Conservation (phyloP, 1,284 basidiomycete genomes). For the Taiwanofungus camphoratus region DNA sequence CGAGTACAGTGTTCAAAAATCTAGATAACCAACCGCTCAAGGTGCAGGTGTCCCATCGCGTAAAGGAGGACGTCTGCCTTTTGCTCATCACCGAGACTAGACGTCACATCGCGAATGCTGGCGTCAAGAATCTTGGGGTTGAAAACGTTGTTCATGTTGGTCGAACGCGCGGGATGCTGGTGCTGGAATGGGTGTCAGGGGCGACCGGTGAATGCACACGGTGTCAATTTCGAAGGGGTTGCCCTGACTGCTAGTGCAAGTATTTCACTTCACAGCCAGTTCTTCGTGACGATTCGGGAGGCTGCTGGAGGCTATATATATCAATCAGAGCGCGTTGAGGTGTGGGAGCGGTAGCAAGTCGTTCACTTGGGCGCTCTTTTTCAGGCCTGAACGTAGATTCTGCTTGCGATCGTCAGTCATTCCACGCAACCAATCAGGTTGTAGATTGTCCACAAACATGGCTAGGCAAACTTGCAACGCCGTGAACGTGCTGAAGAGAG, state of each 20-base stretch:
- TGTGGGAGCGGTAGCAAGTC: too few relatives aligned
- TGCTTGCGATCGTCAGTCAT: too few relatives aligned
- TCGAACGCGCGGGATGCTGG: not conserved
- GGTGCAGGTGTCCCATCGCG: constrained; percentile 8
- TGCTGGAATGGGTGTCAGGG: not conserved
- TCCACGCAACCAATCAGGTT: too few relatives aligned
- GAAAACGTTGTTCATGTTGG: constrained; percentile 51
- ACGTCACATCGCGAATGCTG: constrained; percentile 58
- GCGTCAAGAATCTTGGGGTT: constrained; percentile 70
- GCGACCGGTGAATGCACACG: not conserved
- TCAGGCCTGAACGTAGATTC: too few relatives aligned
- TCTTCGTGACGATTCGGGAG: constrained; percentile 1
- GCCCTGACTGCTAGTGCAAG: not conserved
- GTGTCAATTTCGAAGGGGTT: not conserved
- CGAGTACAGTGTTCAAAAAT: constrained; percentile 3
- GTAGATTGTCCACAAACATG: too few relatives aligned
- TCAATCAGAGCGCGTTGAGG: not conserved
- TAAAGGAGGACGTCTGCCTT: constrained; percentile 34
- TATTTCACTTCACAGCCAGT: not conserved
- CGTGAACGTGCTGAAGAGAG: too few relatives aligned
- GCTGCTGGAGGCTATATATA: not conserved
- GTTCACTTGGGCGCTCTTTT: too few relatives aligned
- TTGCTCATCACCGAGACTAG: constrained; percentile 51
- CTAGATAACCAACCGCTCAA: constrained; percentile 7
- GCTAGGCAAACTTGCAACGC: too few relatives aligned